Percentiles rank a stretch among this genome's conserved stretches.
Evolutionary conservation across 2,329 filamentous ascomycete genomes (phyloP).

Genomic region (Tolypocladium pustulatum): DNA sequence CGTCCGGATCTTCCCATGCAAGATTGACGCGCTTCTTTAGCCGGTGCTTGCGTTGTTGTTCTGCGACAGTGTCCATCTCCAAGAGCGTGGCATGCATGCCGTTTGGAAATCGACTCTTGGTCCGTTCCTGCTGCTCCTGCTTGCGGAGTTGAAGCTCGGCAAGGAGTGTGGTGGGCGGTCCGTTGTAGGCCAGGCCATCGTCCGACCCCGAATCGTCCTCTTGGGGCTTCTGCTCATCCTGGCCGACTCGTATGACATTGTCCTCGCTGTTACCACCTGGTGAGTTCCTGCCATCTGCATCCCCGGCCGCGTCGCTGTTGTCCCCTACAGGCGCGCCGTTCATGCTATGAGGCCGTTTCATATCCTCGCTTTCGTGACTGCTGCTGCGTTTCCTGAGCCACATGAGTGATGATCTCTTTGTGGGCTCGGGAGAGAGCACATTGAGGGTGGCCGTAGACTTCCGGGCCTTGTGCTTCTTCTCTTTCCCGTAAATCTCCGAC

Average conservation of each 20-base stretch:
- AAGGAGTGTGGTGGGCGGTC: conserved; percentile 77
- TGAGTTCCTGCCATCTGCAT: not conserved
- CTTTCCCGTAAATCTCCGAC: conserved; percentile 59
- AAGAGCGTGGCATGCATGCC: conserved; percentile 88
- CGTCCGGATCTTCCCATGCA: conserved; percentile 72
- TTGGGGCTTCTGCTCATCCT: conserved; percentile 22
- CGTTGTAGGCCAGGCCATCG: conserved; percentile 45
- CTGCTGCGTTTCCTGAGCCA: conserved; percentile 31
- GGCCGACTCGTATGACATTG: conserved; percentile 4
- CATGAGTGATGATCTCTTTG: conserved; percentile 39
- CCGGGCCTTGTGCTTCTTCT: conserved; percentile 37
- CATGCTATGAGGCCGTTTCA: conserved; percentile 10
- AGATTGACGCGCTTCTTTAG: conserved; percentile 69
- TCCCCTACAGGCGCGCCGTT: conserved; percentile 12
- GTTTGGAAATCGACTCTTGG: conserved; percentile 49
- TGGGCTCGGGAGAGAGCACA: conserved; percentile 17
- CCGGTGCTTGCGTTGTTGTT: conserved; percentile 68
- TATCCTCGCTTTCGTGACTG: conserved; percentile 18
- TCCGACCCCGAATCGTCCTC: conserved; percentile 32
- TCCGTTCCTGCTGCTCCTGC: conserved; percentile 73
- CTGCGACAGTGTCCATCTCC: conserved; percentile 80
- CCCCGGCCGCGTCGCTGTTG: conserved; percentile 13
- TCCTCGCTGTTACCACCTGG: conserved; percentile 5
- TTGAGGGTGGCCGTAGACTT: conserved; percentile 15
- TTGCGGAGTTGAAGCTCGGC: conserved; percentile 90